phyloP scores from a whole-genome alignment of 805 yeast genomes.

The Candida sanyiensis region DNA sequence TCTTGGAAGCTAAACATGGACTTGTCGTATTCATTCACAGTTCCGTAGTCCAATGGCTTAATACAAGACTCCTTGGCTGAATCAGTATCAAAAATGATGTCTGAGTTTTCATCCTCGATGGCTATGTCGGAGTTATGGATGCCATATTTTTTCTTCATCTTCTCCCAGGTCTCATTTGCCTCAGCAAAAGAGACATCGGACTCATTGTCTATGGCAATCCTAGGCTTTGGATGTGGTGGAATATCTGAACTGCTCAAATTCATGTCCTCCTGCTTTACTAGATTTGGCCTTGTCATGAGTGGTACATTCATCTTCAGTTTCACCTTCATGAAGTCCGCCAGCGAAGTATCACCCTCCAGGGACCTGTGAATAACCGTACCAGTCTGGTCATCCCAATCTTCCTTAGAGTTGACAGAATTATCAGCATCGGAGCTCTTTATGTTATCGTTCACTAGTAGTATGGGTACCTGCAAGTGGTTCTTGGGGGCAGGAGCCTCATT shows the following conservation, averaged over 20 bases:
- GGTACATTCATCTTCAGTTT: slow-evolving; percentile 5
- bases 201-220: background rate
- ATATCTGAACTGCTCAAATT: background rate
- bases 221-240: background rate
- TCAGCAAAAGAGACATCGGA: background rate
- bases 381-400: slow-evolving; percentile 6
- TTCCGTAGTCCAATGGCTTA: background rate
- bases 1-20: slow-evolving; percentile 25
- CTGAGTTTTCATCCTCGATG: slow-evolving; percentile 4
- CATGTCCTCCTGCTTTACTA: background rate
- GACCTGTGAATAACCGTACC: slow-evolving; percentile 10
- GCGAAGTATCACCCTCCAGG: slow-evolving; percentile 2
- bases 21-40: slow-evolving; percentile 6
- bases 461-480: slow-evolving; percentile 4
- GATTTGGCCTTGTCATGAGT: background rate
- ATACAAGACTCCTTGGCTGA: background rate
- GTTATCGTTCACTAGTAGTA: slow-evolving; percentile 3
- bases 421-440: slow-evolving; percentile 3
- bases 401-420: background rate
- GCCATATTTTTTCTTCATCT: slow-evolving; percentile 18
- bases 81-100: slow-evolving; percentile 1
- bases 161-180: slow-evolving; percentile 21
- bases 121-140: slow-evolving; percentile 14
- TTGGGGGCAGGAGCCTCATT: slow-evolving; percentile 1
- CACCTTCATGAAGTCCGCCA: slow-evolving; percentile 11